These are phyloP conservation scores for Metschnikowia gelsemii DNA, from an alignment of 805 yeast species.

Conservation along the genomic window DNA sequence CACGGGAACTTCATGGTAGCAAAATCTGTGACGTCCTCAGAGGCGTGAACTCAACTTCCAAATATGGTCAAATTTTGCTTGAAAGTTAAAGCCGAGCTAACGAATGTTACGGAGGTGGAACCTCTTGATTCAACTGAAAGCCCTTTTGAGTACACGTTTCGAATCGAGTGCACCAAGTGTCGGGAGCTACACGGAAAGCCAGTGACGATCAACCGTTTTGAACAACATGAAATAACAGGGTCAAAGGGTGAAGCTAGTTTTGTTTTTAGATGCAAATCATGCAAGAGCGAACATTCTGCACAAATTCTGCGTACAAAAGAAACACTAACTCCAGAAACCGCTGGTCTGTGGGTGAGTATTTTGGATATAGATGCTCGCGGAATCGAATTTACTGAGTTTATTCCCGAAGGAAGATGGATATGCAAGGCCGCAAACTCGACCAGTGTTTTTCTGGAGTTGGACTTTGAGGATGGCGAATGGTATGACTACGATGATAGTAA, in stretches of 20 bases:
- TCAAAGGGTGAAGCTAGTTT: conserved; percentile 84
- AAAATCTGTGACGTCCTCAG: too few species aligned
- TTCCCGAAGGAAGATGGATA: conserved; percentile 62
- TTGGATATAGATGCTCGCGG: conserved; percentile 86
- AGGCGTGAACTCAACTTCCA: not conserved
- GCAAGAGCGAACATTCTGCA: conserved; percentile 48
- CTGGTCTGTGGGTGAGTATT: conserved; percentile 43
- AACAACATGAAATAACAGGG: conserved; percentile 61
- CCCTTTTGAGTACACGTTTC: conserved; percentile 77
- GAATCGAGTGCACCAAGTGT: conserved; percentile 73
- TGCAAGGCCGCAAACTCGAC: conserved; percentile 54
- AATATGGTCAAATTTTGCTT: conserved; percentile 41
- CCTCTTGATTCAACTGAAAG: conserved; percentile 58
- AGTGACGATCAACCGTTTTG: conserved; percentile 65
- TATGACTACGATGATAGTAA: conserved; percentile 91
- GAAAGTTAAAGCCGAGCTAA: conserved; percentile 46
- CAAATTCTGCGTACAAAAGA: conserved; percentile 33
- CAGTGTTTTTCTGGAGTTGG: conserved; percentile 61
- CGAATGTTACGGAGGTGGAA: conserved; percentile 53
- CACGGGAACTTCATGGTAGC: too few species aligned
- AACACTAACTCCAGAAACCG: conserved; percentile 39
- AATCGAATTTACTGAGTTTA: conserved; percentile 64
- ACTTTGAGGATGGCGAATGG: conserved; percentile 82
- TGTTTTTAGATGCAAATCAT: conserved; percentile 69
- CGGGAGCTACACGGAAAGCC: conserved; percentile 73